These are phyloP conservation scores for Fusarium sp. DNA, from an alignment of 2,329 filamentous ascomycete species.

Conservation along the genomic window DNA sequence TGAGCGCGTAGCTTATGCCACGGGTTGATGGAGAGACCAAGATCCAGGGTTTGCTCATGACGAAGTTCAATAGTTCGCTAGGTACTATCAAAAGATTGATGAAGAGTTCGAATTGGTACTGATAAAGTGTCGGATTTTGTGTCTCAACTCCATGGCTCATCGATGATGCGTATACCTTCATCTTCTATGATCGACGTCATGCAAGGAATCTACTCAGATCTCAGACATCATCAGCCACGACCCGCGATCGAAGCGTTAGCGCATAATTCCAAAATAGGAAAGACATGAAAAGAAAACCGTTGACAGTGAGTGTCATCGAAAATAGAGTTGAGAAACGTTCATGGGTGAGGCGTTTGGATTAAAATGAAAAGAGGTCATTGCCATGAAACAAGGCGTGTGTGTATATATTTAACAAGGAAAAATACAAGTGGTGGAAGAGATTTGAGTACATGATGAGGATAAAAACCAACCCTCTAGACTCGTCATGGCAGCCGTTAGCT, in stretches of 20 bases:
- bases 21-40: constrained; percentile 60
- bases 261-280: constrained; percentile 17
- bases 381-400: neutral
- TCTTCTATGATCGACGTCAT: constrained; percentile 32
- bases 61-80: neutral
- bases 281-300: neutral
- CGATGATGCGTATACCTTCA: constrained; percentile 37
- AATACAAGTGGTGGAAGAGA: neutral
- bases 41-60: constrained; percentile 63
- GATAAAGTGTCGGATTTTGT: neutral
- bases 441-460: neutral
- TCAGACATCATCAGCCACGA: neutral
- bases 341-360: neutral
- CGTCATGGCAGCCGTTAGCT: constrained; percentile 36
- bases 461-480: constrained; percentile 11
- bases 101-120: neutral
- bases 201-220: constrained; percentile 7
- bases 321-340: neutral
- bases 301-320: neutral
- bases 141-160: constrained; percentile 7
- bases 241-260: constrained; percentile 12
- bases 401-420: neutral
- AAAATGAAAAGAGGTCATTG: neutral
- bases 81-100: neutral
- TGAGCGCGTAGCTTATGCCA: constrained; percentile 62